Conservation (phyloP, 331 rosid species). For the Quercus phellos region DNA sequence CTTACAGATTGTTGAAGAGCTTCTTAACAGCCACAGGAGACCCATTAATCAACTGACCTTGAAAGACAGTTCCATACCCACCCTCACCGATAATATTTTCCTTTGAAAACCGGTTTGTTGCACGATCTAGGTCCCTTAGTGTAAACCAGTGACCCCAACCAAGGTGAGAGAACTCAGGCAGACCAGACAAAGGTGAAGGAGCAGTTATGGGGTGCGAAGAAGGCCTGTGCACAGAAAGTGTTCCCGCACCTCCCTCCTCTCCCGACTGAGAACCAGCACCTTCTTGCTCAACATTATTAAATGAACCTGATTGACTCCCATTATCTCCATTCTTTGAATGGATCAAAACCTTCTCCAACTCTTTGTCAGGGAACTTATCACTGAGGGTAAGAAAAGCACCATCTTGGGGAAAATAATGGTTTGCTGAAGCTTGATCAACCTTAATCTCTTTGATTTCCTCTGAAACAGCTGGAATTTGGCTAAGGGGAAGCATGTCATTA, state of each 20-base stretch:
- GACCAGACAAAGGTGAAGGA: slow-evolving; percentile 75
- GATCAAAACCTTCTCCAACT: slow-evolving; percentile 61
- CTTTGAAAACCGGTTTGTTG: slow-evolving; percentile 74
- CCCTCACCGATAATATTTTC: slow-evolving; percentile 90
- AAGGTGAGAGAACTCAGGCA: slow-evolving; percentile 88
- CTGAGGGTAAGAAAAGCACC: slow-evolving; percentile 43
- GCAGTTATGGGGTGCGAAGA: slow-evolving; percentile 54
- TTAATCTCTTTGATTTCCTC: slow-evolving; percentile 84
- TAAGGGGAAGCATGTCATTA: slow-evolving; percentile 53
- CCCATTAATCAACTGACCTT: slow-evolving; percentile 66
- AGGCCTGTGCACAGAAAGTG: slow-evolving; percentile 32
- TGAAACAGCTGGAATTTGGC: slow-evolving; percentile 51
- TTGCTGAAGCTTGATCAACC: slow-evolving; percentile 73
- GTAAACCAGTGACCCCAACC: slow-evolving; percentile 99
- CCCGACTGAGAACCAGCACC: slow-evolving; percentile 61
- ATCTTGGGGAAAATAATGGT: slow-evolving; percentile 25
- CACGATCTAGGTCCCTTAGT: slow-evolving; percentile 75
- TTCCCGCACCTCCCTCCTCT: slow-evolving; percentile 47
- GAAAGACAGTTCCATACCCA: slow-evolving; percentile 87
- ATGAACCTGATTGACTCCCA: slow-evolving; percentile 72
- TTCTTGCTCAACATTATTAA: slow-evolving; percentile 55
- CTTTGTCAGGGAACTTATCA: slow-evolving; percentile 58
- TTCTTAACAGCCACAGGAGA: slow-evolving; percentile 83
- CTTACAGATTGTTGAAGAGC: slow-evolving; percentile 89
- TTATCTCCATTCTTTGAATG: slow-evolving; percentile 54